These are phyloP conservation scores for Plasmodium vivax DNA, from an alignment of 169 alveolate species.

Conservation along the genomic window DNA sequence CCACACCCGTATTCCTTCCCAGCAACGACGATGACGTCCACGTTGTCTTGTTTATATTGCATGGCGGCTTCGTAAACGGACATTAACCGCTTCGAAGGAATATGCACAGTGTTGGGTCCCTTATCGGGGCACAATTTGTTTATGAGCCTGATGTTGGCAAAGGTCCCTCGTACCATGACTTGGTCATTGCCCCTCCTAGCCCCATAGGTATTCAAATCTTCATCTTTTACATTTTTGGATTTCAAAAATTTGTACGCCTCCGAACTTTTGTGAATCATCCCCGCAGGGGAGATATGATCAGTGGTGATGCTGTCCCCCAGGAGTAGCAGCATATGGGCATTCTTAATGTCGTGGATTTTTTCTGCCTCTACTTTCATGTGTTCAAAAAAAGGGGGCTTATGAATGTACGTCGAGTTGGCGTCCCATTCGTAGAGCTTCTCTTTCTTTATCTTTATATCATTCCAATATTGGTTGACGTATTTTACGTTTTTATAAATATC, in stretches of 20 bases:
- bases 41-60: constrained; percentile 77
- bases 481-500: constrained; percentile 92
- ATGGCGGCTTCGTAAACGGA: constrained; percentile 95
- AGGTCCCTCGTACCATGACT: constrained; percentile 97
- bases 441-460: constrained; percentile 88
- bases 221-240: constrained; percentile 87
- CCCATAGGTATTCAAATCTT: constrained; percentile 97
- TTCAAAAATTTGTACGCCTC: constrained; percentile 94
- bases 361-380: constrained; percentile 71
- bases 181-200: constrained; percentile 97
- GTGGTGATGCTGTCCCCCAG: constrained; percentile 97
- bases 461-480: constrained; percentile 94
- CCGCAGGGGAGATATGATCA: constrained; percentile 99
- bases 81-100: constrained; percentile 91
- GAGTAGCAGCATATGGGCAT: constrained; percentile 84
- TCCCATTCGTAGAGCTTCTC: constrained; percentile 94
- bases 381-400: constrained; percentile 95
- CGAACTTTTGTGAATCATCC: constrained; percentile 94
- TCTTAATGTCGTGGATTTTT: constrained; percentile 78
- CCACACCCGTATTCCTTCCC: constrained; percentile 98
- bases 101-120: constrained; percentile 94
- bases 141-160: constrained; percentile 95
- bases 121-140: constrained; percentile 92
- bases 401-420: constrained; percentile 94
- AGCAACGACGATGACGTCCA: constrained; percentile 86